phyloP scores from a whole-genome alignment of 202 grass and related monocot genomes.

The Bolboschoenoplectus hybrid region DNA sequence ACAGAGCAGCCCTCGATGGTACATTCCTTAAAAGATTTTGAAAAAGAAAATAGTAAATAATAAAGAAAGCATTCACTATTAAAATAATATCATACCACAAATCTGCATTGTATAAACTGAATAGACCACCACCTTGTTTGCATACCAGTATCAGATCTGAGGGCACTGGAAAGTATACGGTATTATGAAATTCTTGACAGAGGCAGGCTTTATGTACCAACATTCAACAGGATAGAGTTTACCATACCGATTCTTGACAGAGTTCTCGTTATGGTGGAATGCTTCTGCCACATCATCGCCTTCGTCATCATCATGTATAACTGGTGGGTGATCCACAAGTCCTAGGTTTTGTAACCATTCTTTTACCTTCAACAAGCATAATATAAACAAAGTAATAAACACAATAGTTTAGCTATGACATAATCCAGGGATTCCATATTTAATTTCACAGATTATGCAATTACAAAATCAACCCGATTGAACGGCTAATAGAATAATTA shows the following conservation, averaged over 20 bases:
- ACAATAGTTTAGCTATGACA: conserved; percentile 19
- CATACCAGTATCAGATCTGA: background rate
- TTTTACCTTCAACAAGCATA: conserved; percentile 61
- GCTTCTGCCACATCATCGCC: conserved; percentile 55
- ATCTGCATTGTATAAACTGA: background rate
- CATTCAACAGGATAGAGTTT: conserved; percentile 39
- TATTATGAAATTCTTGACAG: conserved; percentile 8
- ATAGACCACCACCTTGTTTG: background rate
- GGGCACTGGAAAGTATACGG: too few species aligned
- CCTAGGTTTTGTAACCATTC: conserved; percentile 92
- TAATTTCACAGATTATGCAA: background rate
- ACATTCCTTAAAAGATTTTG: conserved; percentile 55
- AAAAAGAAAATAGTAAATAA: background rate
- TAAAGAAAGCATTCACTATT: background rate
- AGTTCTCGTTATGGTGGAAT: conserved; percentile 57
- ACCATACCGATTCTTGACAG: conserved; percentile 61
- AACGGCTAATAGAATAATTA: conserved; percentile 10
- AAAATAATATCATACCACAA: background rate
- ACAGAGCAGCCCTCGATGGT: conserved; percentile 68
- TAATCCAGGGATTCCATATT: background rate
- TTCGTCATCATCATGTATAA: conserved; percentile 78
- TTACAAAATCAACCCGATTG: background rate
- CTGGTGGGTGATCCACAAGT: conserved; percentile 56
- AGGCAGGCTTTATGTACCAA: conserved; percentile 43
- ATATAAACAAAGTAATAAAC: conserved; percentile 6